These are phyloP conservation scores for Talaromyces marneffei DNA, from an alignment of 2,329 filamentous ascomycete species.

Conservation along the genomic window DNA sequence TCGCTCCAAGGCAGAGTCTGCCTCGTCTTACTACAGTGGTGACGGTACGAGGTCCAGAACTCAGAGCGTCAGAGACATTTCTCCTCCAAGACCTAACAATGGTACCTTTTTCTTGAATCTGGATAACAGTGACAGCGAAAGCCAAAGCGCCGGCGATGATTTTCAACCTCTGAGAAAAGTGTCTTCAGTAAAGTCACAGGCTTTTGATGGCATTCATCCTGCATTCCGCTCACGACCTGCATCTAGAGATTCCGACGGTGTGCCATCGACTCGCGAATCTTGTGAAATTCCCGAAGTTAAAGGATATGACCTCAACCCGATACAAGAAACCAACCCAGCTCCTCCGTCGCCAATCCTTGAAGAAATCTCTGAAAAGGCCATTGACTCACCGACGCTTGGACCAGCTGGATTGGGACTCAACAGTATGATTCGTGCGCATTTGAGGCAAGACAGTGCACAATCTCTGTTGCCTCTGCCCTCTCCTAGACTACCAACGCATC, in stretches of 20 bases:
- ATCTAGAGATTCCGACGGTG: conserved; percentile 23
- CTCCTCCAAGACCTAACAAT: conserved; percentile 23
- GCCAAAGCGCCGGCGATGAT: conserved; percentile 28
- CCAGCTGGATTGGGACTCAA: conserved; percentile 61
- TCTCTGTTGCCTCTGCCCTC: conserved; percentile 63
- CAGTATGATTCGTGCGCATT: conserved; percentile 75
- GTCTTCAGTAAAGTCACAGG: conserved; percentile 22
- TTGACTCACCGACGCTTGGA: conserved; percentile 75
- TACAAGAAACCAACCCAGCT: conserved; percentile 29
- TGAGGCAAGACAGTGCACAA: conserved; percentile 71
- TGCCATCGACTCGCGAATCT: conserved; percentile 25
- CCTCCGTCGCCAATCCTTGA: conserved; percentile 15
- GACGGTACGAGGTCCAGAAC: conserved; percentile 21
- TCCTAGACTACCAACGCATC: conserved; percentile 25
- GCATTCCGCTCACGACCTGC: conserved; percentile 32
- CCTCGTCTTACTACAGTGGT: conserved; percentile 35
- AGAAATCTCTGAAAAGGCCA: conserved; percentile 23
- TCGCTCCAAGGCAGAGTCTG: conserved; percentile 33
- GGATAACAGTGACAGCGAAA: conserved; percentile 35
- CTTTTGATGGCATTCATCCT: conserved; percentile 32
- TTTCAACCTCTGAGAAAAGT: conserved; percentile 19
- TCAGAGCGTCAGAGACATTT: conserved; percentile 25
- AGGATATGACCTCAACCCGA: conserved; percentile 37
- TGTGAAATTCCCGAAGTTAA: conserved; percentile 31
- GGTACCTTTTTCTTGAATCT: conserved; percentile 33